phyloP scores from a whole-genome alignment of 1,139 yeast genomes.

The Yarrowia galli region DNA sequence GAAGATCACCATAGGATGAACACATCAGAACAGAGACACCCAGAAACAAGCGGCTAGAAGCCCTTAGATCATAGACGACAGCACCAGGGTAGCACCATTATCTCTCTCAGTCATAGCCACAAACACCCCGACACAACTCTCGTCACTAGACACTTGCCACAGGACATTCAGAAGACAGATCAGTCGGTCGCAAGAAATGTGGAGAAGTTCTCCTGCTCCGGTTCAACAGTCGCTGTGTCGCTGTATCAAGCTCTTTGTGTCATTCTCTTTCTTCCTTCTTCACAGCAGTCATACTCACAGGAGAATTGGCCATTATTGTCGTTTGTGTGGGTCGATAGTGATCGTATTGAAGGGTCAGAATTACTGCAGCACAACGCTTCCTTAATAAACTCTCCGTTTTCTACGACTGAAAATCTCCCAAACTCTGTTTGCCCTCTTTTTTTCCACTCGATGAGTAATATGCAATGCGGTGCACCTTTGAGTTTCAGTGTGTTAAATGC shows the following conservation, averaged over 20 bases:
- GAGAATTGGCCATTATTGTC: constrained; percentile 34
- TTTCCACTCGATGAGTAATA: constrained; percentile 28
- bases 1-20: neutral
- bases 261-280: neutral
- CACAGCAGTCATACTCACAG: constrained; percentile 16
- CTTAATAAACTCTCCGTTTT: constrained; percentile 30
- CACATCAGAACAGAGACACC: neutral
- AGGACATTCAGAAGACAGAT: neutral
- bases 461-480: constrained; percentile 35
- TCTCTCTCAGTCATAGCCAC: neutral
- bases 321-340: constrained; percentile 11
- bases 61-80: neutral
- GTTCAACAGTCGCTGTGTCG: too few species aligned
- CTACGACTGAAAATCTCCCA: constrained; percentile 29
- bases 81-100: too few species aligned
- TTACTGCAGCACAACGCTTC: constrained; percentile 6
- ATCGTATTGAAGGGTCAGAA: neutral
- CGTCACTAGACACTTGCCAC: neutral
- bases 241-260: neutral
- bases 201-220: too few species aligned
- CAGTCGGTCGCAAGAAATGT: too few species aligned
- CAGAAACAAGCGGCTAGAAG: neutral
- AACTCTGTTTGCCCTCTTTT: constrained; percentile 8
- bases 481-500: constrained; percentile 11
- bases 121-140: neutral